A percentile compares a stretch with the other conserved stretches of the same genome.
Evolutionary conservation across 768 basidiomycete genomes (phyloP).

Genomic region (Lentinula sp.): DNA sequence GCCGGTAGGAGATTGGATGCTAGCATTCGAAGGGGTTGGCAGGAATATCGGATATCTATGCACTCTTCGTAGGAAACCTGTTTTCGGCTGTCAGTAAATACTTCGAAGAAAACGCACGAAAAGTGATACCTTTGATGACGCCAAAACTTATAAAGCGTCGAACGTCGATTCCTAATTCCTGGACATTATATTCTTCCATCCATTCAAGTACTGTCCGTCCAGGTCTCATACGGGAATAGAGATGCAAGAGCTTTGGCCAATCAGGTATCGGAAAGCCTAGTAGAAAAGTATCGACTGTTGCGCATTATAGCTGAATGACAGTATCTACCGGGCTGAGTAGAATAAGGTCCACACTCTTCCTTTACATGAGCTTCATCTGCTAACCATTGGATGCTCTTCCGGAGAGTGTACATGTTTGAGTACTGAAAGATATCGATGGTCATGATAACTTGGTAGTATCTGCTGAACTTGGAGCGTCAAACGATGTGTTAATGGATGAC

Average conservation of each 20-base stretch:
- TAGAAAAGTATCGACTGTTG: constrained; percentile 1
- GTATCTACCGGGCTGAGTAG: constrained; percentile 63
- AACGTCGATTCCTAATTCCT: constrained; percentile 75
- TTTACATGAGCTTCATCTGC: constrained; percentile 80
- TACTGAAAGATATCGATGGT: constrained; percentile 96
- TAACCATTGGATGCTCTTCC: constrained; percentile 82
- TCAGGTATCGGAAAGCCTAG: constrained; percentile 60
- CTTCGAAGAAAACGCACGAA: background rate
- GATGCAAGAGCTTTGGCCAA: constrained; percentile 81
- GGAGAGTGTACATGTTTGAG: constrained; percentile 94
- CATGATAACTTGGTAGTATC: constrained; percentile 96
- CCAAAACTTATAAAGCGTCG: constrained; percentile 96
- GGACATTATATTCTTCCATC: constrained; percentile 74
- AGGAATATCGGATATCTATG: constrained; percentile 88
- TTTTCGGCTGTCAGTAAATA: constrained; percentile 32
- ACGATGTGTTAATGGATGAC: background rate
- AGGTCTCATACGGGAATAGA: constrained; percentile 82
- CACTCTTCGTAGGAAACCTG: constrained; percentile 79
- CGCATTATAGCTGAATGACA: background rate
- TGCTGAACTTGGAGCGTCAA: constrained; percentile 20
- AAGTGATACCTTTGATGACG: constrained; percentile 75
- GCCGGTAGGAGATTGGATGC: constrained; percentile 14
- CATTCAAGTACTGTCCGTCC: constrained; percentile 83
- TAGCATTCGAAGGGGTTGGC: constrained; percentile 26
- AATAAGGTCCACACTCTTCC: constrained; percentile 90